Base-by-base conservation (phyloP, 2,329 filamentous ascomycete species). In the Thelonectria discophora region DNA sequence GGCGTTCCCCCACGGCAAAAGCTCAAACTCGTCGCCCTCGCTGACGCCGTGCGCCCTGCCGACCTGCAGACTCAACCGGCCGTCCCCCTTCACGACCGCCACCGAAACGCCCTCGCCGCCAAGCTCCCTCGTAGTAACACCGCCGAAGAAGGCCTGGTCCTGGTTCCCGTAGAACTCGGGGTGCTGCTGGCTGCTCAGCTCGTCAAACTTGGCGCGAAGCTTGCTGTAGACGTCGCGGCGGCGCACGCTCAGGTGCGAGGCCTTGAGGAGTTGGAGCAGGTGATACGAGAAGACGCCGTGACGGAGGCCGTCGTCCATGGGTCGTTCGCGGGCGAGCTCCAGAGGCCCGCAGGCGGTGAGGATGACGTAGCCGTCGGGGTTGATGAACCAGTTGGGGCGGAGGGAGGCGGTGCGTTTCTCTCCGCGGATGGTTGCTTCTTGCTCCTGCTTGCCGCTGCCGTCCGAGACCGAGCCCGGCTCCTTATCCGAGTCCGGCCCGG, bases 151-250 rank as follows among this genome's bases (percentile, higher is more conserved):
- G 0, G 39, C 30, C 15, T 65, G 64, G n/a, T 60, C 54, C 11
- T 64, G 56, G 17, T 67, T 66, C 3, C 65, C 64, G 17, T 60
- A 55, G 1, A 66, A 9, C 0, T 49, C 45, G 4, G 64, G 64
- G 11, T 17, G 55, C 21, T 65, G 62, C 1, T 42, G 30, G 0
- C 59, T 5, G 0, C 13, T 9, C 1, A 34, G 11, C 0, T 11
- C 34, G n/a, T 43, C 27, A 15, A 65, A 55, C 8, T 21, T 62
- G 4, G 48, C 37, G 7, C 43, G 48, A 2, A 65, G 37, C 0
- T 30, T 49, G 3, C 48, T 50, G 6, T 60, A 56, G 8, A 59
- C 48, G 10, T 60, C 34, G n/a, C 55, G 39, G n/a, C 60, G 53
- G 39, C 51, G 17, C 6, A 40, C 58, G 13, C 48, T 54, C 0